phyloP scores from a whole-genome alignment of 2,329 filamentous ascomycete species.

The Sporothrix variecibatus region DNA sequence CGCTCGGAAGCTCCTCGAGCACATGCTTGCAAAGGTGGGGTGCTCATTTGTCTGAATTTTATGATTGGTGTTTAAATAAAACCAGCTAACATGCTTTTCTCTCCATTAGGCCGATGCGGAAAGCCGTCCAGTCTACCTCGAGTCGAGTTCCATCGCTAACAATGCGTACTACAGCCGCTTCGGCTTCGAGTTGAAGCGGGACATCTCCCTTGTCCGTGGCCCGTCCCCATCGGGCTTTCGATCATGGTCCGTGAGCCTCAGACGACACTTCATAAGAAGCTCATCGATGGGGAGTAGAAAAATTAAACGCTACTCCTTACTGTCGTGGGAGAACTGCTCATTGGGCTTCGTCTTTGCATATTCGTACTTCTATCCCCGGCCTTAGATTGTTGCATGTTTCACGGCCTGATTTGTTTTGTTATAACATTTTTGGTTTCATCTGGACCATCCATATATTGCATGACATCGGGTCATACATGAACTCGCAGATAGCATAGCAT shows the following conservation, averaged over 20 bases:
- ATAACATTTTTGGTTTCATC: not conserved
- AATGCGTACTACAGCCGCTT: constrained; percentile 72
- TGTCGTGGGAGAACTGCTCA: not conserved
- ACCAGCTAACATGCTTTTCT: not conserved
- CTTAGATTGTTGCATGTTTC: not conserved
- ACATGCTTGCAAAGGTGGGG: constrained; percentile 64
- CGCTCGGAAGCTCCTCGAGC: constrained; percentile 68
- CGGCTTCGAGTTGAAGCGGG: constrained; percentile 67
- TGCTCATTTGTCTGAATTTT: constrained; percentile 26
- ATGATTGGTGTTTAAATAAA: not conserved
- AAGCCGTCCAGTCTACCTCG: constrained; percentile 71
- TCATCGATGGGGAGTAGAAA: not conserved
- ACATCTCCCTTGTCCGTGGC: constrained; percentile 63
- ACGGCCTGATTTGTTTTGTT: not conserved
- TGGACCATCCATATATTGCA: not conserved
- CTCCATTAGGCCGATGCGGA: constrained; percentile 65
- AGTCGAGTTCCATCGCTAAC: constrained; percentile 71
- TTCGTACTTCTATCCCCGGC: not conserved
- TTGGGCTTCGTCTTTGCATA: not conserved
- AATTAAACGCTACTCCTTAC: not conserved
- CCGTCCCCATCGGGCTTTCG: constrained; percentile 65
- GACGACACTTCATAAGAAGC: constrained; percentile 33
- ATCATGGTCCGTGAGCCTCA: constrained; percentile 80
- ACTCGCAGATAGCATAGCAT: constrained; percentile 1
- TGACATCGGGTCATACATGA: not conserved